Percentiles rank a stretch among this genome's conserved stretches.
Conservation (phyloP, 805 yeast genomes). For the Candida michaelii region DNA sequence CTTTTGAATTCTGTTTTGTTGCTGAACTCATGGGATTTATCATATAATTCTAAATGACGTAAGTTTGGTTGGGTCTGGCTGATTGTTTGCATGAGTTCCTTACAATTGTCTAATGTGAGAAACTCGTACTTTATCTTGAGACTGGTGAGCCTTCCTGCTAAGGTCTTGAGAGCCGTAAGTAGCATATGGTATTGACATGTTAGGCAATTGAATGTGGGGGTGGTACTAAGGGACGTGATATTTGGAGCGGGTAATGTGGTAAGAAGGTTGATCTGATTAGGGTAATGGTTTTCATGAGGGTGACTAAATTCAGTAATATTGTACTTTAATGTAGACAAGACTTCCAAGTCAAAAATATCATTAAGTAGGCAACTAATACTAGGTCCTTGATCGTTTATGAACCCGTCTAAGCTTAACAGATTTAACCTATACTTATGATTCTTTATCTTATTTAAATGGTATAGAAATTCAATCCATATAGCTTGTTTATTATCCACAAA, state of each 20-base stretch:
- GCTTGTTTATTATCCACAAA: conserved; percentile 17
- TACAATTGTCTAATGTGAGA: conserved; percentile 12
- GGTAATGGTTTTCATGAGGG: conserved; percentile 16
- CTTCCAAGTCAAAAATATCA: conserved; percentile 16
- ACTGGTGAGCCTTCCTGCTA: conserved; percentile 11
- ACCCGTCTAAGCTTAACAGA: conserved; percentile 22
- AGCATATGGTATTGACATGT: conserved; percentile 19
- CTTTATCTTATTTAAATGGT: not conserved
- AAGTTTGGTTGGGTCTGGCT: conserved; percentile 14
- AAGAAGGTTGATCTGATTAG: conserved; percentile 14
- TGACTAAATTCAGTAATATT: conserved; percentile 24
- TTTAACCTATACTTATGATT: not conserved
- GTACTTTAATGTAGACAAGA: conserved; percentile 16
- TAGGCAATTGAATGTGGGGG: conserved; percentile 23
- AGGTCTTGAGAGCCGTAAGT: conserved; percentile 8
- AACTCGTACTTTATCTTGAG: conserved; percentile 18
- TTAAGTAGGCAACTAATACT: conserved; percentile 12
- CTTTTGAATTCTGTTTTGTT: conserved; percentile 17
- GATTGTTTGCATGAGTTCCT: conserved; percentile 11
- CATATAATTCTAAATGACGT: conserved; percentile 14
- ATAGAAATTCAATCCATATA: conserved; percentile 23
- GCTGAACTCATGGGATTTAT: conserved; percentile 17
- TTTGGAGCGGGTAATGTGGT: conserved; percentile 11
- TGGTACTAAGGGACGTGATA: conserved; percentile 11
- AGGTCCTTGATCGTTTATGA: conserved; percentile 17